These are phyloP conservation scores for Scytalidium lignicola DNA, from an alignment of 2,329 filamentous ascomycete species.

Conservation along the genomic window DNA sequence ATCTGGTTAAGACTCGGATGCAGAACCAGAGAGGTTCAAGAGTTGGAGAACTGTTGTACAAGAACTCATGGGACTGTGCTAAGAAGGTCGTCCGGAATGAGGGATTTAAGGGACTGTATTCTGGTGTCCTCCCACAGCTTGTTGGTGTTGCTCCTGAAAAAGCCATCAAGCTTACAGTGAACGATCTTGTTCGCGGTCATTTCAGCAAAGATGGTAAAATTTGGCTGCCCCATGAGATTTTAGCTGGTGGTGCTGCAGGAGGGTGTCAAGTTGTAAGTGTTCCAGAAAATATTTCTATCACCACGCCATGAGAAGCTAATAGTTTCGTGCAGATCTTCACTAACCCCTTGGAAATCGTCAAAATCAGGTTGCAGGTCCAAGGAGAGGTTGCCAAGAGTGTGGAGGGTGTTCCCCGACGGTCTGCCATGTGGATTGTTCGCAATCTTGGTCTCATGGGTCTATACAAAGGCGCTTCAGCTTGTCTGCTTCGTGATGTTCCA, in stretches of 20 bases:
- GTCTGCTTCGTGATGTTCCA: conserved; percentile 89
- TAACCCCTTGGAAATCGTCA: conserved; percentile 97
- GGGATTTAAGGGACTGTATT: conserved; percentile 84
- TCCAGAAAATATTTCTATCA: neutral
- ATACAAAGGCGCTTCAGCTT: conserved; percentile 95
- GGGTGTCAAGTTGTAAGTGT: conserved; percentile 88
- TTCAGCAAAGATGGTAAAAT: conserved; percentile 75
- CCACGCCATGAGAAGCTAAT: conserved; percentile 5
- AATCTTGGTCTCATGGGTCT: conserved; percentile 91
- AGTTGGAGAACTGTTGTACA: conserved; percentile 85
- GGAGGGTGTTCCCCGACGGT: conserved; percentile 77
- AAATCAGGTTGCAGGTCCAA: conserved; percentile 96
- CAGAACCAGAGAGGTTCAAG: conserved; percentile 87
- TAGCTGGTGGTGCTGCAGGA: conserved; percentile 86
- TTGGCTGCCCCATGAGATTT: conserved; percentile 62
- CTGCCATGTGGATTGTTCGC: conserved; percentile 94
- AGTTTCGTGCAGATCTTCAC: conserved; percentile 88
- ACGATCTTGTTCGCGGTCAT: conserved; percentile 78
- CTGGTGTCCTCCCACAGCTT: conserved; percentile 88
- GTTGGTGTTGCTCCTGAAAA: conserved; percentile 99
- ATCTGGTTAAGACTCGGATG: conserved; percentile 96
- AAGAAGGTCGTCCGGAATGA: conserved; percentile 91
- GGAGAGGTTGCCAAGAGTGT: conserved; percentile 88
- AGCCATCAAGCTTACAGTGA: conserved; percentile 98
- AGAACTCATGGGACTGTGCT: conserved; percentile 95